Evolutionary conservation across 306 rosid genomes (phyloP).

Genomic region (Castanea sativa): DNA sequence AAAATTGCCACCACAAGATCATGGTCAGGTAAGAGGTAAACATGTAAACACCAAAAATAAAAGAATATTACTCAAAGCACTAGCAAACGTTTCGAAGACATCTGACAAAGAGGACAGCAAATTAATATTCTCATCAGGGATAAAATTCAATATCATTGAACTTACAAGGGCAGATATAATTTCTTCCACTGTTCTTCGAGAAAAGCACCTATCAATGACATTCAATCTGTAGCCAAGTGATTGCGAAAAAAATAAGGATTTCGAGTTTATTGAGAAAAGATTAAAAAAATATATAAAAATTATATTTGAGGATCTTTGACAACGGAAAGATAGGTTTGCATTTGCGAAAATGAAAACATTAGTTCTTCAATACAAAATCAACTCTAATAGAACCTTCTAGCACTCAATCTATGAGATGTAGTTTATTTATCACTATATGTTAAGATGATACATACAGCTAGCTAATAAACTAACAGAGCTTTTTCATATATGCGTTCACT

Average conservation of each 20-base stretch:
- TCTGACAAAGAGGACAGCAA: background rate
- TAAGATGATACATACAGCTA: background rate
- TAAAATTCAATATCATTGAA: conserved; percentile 14
- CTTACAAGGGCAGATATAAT: conserved; percentile 83
- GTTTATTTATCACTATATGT: background rate
- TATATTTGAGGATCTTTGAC: background rate
- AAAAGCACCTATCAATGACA: conserved; percentile 80
- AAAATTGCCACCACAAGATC: conserved; percentile 23
- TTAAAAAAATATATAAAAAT: too few relatives aligned
- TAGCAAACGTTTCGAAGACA: background rate
- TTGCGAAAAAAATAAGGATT: conserved; percentile 9
- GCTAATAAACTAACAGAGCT: background rate
- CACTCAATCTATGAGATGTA: background rate
- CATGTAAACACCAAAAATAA: conserved; percentile 5
- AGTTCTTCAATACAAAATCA: background rate
- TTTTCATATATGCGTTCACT: background rate
- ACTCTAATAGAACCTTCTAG: background rate
- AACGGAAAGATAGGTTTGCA: background rate
- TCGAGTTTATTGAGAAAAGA: background rate
- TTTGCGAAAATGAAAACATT: background rate
- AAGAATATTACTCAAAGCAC: background rate
- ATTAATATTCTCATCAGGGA: background rate
- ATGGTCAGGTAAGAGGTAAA: conserved; percentile 14
- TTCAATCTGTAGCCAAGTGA: conserved; percentile 50
- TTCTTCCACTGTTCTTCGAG: conserved; percentile 66